Percentiles rank a stretch among this genome's conserved stretches.
Conservation (phyloP, 176 grass and related monocot species). For the Tuctoria greenei region DNA sequence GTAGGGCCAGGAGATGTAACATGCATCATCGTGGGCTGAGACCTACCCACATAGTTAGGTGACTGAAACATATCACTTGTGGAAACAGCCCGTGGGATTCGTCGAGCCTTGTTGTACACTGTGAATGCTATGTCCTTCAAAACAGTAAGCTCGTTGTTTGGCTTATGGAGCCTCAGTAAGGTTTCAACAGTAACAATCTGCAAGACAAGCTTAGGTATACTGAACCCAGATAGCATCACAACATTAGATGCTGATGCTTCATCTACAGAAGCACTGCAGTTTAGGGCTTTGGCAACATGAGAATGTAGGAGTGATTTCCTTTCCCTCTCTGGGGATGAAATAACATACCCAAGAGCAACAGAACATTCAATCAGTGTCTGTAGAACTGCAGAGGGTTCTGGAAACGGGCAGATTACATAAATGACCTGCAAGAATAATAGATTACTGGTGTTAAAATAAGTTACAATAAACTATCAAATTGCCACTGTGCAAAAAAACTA, state of each 20-base stretch:
- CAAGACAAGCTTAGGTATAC: constrained; percentile 84
- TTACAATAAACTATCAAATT: constrained; percentile 24
- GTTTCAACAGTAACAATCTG: constrained; percentile 89
- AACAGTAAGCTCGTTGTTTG: constrained; percentile 77
- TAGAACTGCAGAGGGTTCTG: constrained; percentile 75
- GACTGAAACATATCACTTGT: constrained; percentile 75
- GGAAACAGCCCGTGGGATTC: constrained; percentile 58
- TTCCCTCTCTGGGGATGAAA: constrained; percentile 68
- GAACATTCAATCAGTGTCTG: constrained; percentile 86
- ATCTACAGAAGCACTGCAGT: constrained; percentile 55
- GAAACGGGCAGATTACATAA: constrained; percentile 95
- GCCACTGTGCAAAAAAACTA: background rate
- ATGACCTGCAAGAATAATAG: constrained; percentile 61
- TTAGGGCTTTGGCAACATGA: constrained; percentile 68
- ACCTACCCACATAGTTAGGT: constrained; percentile 60
- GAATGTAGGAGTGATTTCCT: constrained; percentile 65
- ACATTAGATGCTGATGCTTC: constrained; percentile 83
- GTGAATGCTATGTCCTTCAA: constrained; percentile 99
- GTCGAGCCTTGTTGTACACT: constrained; percentile 88
- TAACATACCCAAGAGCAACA: constrained; percentile 77
- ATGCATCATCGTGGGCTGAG: constrained; percentile 87
- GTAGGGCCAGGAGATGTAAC: constrained; percentile 64
- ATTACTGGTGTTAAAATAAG: constrained; percentile 24
- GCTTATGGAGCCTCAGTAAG: constrained; percentile 71
- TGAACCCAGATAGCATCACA: constrained; percentile 95